These are phyloP conservation scores for Hymenoscyphus salicellus DNA, from an alignment of 2,329 filamentous ascomycete genomes.

Conservation along the genomic window DNA sequence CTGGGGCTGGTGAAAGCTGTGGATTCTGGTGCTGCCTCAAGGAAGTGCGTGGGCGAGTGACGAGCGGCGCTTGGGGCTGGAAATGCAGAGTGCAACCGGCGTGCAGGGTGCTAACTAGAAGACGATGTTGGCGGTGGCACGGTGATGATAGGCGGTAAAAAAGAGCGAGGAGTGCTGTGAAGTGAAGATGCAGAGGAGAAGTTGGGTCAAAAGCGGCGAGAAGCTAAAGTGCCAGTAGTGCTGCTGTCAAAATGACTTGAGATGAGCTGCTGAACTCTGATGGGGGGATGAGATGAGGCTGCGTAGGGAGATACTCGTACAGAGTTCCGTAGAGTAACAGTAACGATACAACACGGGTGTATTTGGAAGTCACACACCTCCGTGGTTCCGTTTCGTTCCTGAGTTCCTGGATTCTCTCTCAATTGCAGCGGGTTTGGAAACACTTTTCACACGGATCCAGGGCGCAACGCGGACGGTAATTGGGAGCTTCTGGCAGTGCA, in stretches of 20 bases:
- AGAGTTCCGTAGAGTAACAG: neutral
- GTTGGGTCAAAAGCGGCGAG: neutral
- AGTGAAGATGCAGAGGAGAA: too few species aligned
- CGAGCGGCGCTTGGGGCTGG: slow-evolving; percentile 17
- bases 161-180: neutral
- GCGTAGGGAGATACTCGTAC: neutral
- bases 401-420: neutral
- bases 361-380: too few species aligned
- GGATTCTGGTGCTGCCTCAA: neutral
- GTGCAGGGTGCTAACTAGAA: slow-evolving; percentile 18
- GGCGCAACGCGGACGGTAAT: slow-evolving; percentile 6
- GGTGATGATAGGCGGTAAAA: neutral
- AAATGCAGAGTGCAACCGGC: slow-evolving; percentile 11
- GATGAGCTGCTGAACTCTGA: neutral
- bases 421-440: neutral
- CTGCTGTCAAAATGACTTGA: slow-evolving; percentile 9
- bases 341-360: neutral
- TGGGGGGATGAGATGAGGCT: neutral
- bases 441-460: neutral
- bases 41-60: slow-evolving; percentile 9
- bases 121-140: neutral
- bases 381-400: neutral
- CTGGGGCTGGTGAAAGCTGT: neutral
- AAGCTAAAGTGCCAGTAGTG: neutral
- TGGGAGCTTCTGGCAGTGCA: slow-evolving; percentile 6